phyloP scores from a whole-genome alignment of 495 filamentous ascomycete genomes.

The Penicillium parvum region DNA sequence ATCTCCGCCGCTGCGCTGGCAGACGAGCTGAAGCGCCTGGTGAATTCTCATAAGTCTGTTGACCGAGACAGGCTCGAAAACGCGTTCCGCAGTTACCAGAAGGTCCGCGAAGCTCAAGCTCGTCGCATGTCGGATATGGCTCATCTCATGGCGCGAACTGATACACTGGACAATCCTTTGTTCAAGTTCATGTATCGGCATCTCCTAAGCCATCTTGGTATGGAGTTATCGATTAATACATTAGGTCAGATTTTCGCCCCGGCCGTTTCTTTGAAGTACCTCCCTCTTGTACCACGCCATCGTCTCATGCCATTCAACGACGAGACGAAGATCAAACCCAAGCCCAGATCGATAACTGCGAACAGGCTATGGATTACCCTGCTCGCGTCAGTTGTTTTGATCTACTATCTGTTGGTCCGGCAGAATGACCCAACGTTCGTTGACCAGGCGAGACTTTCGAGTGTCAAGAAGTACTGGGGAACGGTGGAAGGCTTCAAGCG shows the following conservation, averaged over 20 bases:
- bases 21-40: conserved; percentile 17
- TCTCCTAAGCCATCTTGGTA: background rate
- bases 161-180: conserved; percentile 2
- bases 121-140: background rate
- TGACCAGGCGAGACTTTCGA: too few species aligned
- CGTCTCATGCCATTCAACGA: conserved; percentile 1
- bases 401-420: background rate
- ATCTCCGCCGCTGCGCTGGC: conserved; percentile 32
- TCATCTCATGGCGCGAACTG: conserved; percentile 1
- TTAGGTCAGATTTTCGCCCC: background rate
- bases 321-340: conserved; percentile 3
- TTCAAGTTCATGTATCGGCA: conserved; percentile 3
- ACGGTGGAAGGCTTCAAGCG: background rate
- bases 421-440: background rate
- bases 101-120: background rate
- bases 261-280: background rate
- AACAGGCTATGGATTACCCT: conserved; percentile 1
- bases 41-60: background rate
- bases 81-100: conserved; percentile 3
- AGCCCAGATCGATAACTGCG: background rate
- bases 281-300: background rate
- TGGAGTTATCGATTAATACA: background rate
- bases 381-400: background rate
- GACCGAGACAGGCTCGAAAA: background rate
- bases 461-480: background rate